A percentile compares a stretch with the other conserved stretches of the same genome.
phyloP scores from a whole-genome alignment of 768 basidiomycete species.

The Coprinellus aureogranulatus region DNA sequence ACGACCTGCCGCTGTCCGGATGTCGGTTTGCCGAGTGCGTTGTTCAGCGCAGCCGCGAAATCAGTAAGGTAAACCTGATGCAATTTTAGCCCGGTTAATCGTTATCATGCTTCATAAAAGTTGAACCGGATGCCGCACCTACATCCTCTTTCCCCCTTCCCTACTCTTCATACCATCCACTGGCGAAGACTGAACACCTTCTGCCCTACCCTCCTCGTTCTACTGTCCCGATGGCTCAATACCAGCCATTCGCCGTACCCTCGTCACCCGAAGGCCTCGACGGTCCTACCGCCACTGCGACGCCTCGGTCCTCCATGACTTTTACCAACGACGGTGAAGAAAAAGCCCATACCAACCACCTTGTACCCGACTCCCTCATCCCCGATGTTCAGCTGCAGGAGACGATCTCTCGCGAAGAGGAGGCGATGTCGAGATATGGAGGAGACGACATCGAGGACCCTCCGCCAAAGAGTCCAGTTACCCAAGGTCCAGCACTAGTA shows the following conservation, averaged over 20 bases:
- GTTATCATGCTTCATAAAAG: background rate
- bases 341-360: background rate
- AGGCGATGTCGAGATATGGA: slow-evolving; percentile 25
- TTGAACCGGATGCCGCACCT: background rate
- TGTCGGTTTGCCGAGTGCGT: too few relatives aligned
- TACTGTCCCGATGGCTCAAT: background rate
- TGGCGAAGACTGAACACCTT: background rate
- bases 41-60: too few relatives aligned
- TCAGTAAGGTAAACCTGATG: too few relatives aligned
- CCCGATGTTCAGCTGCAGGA: background rate
- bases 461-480: slow-evolving; percentile 9
- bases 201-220: background rate
- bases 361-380: background rate
- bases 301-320: background rate
- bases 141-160: too few relatives aligned
- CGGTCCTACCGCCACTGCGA: background rate
- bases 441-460: slow-evolving; percentile 29
- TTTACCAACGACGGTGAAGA: background rate
- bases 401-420: slow-evolving; percentile 10
- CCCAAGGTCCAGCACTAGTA: background rate
- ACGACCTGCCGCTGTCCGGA: too few relatives aligned
- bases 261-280: background rate
- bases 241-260: background rate
- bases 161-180: background rate
- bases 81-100: too few relatives aligned